Percentiles rank a stretch among this genome's conserved stretches.
Evolutionary conservation across 768 basidiomycete genomes (phyloP).

Genomic region (Auriscalpium microsporum): DNA sequence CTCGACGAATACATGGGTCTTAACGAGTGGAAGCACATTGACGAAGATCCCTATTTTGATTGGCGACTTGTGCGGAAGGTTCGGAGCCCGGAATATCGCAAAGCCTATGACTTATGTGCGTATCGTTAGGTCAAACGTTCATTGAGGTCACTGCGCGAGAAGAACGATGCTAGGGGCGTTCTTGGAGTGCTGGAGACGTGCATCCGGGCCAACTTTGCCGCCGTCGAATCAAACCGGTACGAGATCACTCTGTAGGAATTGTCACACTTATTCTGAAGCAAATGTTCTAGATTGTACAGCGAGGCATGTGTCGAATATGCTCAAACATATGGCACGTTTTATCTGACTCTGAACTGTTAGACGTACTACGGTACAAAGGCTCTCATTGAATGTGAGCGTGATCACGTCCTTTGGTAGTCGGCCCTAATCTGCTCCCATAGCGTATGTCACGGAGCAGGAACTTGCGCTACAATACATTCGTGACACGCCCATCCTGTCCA

Average conservation of each 20-base stretch:
- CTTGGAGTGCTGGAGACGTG: conserved; percentile 89
- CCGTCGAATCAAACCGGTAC: conserved; percentile 75
- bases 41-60: conserved; percentile 89
- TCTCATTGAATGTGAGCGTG: conserved; percentile 65
- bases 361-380: conserved; percentile 90
- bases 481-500: conserved; percentile 58
- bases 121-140: conserved; percentile 60
- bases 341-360: conserved; percentile 31
- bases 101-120: not conserved
- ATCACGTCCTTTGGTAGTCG: not conserved
- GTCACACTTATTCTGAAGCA: conserved; percentile 5
- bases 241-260: not conserved
- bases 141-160: conserved; percentile 58
- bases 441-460: conserved; percentile 75
- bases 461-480: conserved; percentile 69
- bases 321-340: not conserved
- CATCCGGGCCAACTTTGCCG: conserved; percentile 87
- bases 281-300: conserved; percentile 65
- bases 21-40: conserved; percentile 81
- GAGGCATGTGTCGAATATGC: conserved; percentile 39
- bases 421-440: conserved; percentile 27
- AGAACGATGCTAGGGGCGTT: conserved; percentile 76
- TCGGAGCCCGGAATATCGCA: not conserved
- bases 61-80: conserved; percentile 81
- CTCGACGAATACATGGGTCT: conserved; percentile 82